Evolutionary conservation across 2,329 filamentous ascomycete species (phyloP).

Genomic region (Amylocarpus encephaloides): DNA sequence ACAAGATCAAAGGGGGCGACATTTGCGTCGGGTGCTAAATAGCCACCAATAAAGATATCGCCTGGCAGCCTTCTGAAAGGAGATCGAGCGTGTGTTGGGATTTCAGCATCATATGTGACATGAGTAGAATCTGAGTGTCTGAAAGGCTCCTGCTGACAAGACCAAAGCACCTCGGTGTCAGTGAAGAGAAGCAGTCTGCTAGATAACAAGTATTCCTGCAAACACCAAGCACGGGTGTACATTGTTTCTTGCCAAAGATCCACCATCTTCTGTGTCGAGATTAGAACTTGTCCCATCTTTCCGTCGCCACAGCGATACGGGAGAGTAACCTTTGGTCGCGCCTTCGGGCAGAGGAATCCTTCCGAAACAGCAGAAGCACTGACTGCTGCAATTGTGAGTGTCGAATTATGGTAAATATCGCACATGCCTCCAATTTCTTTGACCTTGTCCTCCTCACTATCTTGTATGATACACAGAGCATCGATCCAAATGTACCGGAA

Average conservation of each 20-base stretch:
- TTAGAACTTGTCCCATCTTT: slow-evolving; percentile 4
- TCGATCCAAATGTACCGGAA: slow-evolving; percentile 8
- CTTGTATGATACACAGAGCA: slow-evolving; percentile 8
- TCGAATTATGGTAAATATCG: slow-evolving; percentile 30
- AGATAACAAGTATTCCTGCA: slow-evolving; percentile 16
- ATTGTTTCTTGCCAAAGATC: slow-evolving; percentile 14
- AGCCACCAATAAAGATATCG: background rate
- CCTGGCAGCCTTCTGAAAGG: slow-evolving; percentile 11
- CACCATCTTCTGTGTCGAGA: slow-evolving; percentile 5
- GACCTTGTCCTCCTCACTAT: slow-evolving; percentile 11
- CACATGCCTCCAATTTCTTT: slow-evolving; percentile 12
- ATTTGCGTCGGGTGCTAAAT: background rate
- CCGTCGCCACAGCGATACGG: slow-evolving; percentile 12
- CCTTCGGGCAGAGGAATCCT: slow-evolving; percentile 11
- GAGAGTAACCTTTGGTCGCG: slow-evolving; percentile 3
- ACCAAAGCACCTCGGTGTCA: slow-evolving; percentile 14
- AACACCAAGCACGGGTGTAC: slow-evolving; percentile 18
- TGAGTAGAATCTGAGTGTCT: slow-evolving; percentile 7
- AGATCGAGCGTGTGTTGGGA: background rate
- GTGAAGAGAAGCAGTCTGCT: slow-evolving; percentile 12
- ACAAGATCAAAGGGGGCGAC: background rate
- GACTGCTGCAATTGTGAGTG: slow-evolving; percentile 14
- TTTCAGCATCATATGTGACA: slow-evolving; percentile 3
- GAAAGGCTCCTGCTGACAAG: slow-evolving; percentile 12
- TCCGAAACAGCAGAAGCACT: slow-evolving; percentile 8